phyloP scores from a whole-genome alignment of 140 eudicot genomes.

The Stevia rebaudiana region DNA sequence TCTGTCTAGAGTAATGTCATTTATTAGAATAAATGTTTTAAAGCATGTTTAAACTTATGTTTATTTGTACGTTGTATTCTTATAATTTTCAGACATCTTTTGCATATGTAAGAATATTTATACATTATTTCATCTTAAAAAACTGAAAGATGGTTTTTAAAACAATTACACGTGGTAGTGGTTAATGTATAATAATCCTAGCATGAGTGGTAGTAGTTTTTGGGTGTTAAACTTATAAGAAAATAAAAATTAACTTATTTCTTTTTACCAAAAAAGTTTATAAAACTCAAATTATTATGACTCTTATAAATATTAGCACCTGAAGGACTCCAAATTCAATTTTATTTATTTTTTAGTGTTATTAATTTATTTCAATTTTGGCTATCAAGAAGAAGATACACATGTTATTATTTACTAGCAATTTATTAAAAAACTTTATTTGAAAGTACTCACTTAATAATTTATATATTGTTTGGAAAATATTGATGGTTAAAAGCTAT shows the following conservation, averaged over 20 bases:
- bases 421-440: neutral
- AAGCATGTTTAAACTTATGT: neutral
- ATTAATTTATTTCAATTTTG: too few species aligned
- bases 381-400: too few species aligned
- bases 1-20: neutral
- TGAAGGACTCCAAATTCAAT: neutral
- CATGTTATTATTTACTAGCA: too few species aligned
- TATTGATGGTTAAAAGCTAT: neutral
- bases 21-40: neutral
- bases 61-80: neutral
- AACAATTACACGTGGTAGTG: neutral
- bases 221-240: too few species aligned
- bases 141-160: too few species aligned
- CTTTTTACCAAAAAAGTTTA: too few species aligned
- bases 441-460: neutral
- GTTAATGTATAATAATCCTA: neutral
- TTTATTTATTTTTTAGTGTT: too few species aligned
- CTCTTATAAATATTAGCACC: too few species aligned
- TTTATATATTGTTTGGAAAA: neutral
- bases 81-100: neutral
- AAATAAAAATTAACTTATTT: too few species aligned
- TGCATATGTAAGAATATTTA: too few species aligned
- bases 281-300: neutral
- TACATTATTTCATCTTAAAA: too few species aligned
- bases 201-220: neutral